Conservation (phyloP, 768 basidiomycete genomes). For the Steccherinum ochraceum region DNA sequence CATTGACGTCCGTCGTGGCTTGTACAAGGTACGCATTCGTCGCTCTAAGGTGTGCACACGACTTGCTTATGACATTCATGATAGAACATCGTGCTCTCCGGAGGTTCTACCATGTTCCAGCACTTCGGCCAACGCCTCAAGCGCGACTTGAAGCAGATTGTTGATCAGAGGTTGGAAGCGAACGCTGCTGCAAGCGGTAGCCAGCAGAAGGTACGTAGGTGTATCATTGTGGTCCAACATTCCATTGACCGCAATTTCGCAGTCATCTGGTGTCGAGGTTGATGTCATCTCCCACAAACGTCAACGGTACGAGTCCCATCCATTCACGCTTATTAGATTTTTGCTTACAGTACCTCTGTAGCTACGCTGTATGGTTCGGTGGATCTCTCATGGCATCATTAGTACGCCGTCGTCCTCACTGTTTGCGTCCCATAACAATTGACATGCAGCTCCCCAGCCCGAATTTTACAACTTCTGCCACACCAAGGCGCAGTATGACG, state of each 20-base stretch:
- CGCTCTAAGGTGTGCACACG: background rate
- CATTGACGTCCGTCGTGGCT: conserved; percentile 92
- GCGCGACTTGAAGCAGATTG: conserved; percentile 89
- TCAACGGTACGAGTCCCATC: conserved; percentile 55
- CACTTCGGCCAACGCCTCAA: conserved; percentile 97
- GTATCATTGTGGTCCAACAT: too few species aligned
- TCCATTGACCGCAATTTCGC: background rate
- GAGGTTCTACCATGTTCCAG: conserved; percentile 99
- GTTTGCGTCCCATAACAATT: background rate
- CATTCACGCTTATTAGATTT: conserved; percentile 3
- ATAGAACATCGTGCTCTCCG: conserved; percentile 94
- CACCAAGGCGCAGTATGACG: conserved; percentile 91
- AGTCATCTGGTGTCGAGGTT: conserved; percentile 97
- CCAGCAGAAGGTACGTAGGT: conserved; percentile 57
- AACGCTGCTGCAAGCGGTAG: conserved; percentile 72
- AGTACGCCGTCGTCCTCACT: conserved; percentile 36
- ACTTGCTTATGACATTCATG: background rate
- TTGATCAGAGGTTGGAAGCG: conserved; percentile 82
- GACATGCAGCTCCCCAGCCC: conserved; percentile 44
- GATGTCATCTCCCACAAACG: conserved; percentile 98
- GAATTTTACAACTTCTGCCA: conserved; percentile 95
- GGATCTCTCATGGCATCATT: conserved; percentile 91
- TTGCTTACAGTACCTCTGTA: conserved; percentile 22
- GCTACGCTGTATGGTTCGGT: conserved; percentile 97
- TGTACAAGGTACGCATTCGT: conserved; percentile 70